Evolutionary conservation across 1,139 yeast genomes (phyloP).

Genomic region (Lodderomyces oxycetoniae): DNA sequence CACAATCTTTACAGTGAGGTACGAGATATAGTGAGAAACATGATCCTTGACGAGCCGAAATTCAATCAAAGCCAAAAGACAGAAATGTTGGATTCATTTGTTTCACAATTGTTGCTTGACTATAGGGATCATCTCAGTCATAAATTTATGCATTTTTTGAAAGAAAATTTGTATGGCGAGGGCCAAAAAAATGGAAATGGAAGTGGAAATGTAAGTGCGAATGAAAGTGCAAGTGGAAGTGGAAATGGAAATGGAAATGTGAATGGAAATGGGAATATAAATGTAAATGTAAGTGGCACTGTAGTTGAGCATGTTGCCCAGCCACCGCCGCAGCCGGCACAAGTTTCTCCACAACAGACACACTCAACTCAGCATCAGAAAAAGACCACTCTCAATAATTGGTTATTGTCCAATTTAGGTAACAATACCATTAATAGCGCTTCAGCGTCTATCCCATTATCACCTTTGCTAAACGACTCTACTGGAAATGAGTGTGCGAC

Average conservation of each 20-base stretch:
- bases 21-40: constrained; percentile 15
- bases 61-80: constrained; percentile 19
- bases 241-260: neutral
- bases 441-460: constrained; percentile 26
- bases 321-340: constrained; percentile 1
- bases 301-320: neutral
- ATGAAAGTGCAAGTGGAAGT: neutral
- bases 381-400: constrained; percentile 15
- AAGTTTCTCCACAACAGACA: constrained; percentile 2
- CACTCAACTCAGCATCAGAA: constrained; percentile 11
- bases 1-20: constrained; percentile 18
- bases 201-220: neutral
- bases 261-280: neutral
- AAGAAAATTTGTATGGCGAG: constrained; percentile 10
- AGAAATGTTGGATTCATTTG: constrained; percentile 20
- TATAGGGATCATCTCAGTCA: constrained; percentile 15
- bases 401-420: constrained; percentile 16
- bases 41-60: constrained; percentile 13
- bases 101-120: constrained; percentile 23
- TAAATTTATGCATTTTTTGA: constrained; percentile 11
- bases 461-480: constrained; percentile 34
- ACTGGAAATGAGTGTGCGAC: constrained; percentile 11
- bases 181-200: constrained; percentile 3
- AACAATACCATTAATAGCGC: constrained; percentile 5
- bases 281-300: neutral